Evolutionary conservation across 495 filamentous ascomycete species (phyloP), one percentile per base, ranked within the genome.

Genomic region (Parachaetomium inaequale): DNA sequence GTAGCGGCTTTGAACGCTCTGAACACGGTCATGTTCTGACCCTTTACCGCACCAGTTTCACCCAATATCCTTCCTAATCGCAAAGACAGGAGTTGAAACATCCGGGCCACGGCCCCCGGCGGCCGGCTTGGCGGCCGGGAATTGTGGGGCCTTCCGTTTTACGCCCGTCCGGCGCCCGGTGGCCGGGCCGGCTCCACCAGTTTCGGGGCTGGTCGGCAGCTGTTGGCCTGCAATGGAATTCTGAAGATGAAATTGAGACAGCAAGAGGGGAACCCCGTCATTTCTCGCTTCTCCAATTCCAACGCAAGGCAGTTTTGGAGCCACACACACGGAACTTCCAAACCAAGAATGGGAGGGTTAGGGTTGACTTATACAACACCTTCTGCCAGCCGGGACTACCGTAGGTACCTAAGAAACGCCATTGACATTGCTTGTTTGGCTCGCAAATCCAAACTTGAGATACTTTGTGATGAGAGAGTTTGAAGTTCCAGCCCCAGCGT

Each of bases 61-160:
- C 26, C n/a, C 17, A 19, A 4, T 53, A n/a, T 36, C 17, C 7
- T 34, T 32, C 23, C 14, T n/a, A 11, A n/a, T n/a, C 2, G 25
- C 4, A n/a, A 31, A 50, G 47, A 17, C n/a, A 28, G 7, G 50
- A 3, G 50, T 36, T 32, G 50, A 32, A 53, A 53, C n/a, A n/a
- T 19, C 26, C 15, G 26, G 28, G 15, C 6, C 10, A 29, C 6
- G 7, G 8, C 14, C 11, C 47, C 26, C 3, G 17, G 50, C 23
- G 32, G 52, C 32, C 32, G 53, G 36, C 53, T 56, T 56, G 53
- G 34, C 53, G 31, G 25, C 53, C 53, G 23, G 23, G 36, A 43
- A 11, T 29, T 28, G 15, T 43, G 38, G 53, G 53, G 36, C 2
- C 11, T 31, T 28, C 21, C 4, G 53, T 56, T 56, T 56, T 17